A percentile compares a stretch with the other conserved stretches of the same genome.
Conservation (phyloP, 306 rosid genomes). For the Datisca glomerata region DNA sequence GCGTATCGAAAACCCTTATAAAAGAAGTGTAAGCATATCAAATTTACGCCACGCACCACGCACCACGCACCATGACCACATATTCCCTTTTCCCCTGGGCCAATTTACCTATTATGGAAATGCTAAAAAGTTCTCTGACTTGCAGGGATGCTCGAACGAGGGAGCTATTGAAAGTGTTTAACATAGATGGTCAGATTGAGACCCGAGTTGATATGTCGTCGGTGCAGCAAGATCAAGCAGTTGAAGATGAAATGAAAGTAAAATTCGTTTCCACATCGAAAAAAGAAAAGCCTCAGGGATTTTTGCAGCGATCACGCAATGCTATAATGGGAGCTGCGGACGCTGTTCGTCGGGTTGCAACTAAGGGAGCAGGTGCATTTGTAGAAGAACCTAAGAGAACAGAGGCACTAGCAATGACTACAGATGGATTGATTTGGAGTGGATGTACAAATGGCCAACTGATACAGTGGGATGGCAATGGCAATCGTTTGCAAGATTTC, state of each 20-base stretch:
- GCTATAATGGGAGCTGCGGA: constrained; percentile 98
- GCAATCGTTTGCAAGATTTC: constrained; percentile 74
- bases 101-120: too few relatives aligned
- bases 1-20: too few relatives aligned
- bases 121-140: constrained; percentile 12
- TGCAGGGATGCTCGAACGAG: constrained; percentile 87
- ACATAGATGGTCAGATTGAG: constrained; percentile 79
- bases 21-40: not conserved
- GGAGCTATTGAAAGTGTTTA: constrained; percentile 88
- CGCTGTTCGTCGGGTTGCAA: constrained; percentile 92
- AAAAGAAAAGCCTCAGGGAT: constrained; percentile 85
- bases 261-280: constrained; percentile 65
- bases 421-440: constrained; percentile 91
- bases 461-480: constrained; percentile 89
- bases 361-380: constrained; percentile 90
- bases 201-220: constrained; percentile 72
- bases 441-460: constrained; percentile 90
- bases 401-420: constrained; percentile 59
- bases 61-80: not conserved
- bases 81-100: too few relatives aligned
- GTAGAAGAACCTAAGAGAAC: constrained; percentile 73
- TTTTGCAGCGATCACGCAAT: constrained; percentile 82
- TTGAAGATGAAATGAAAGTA: constrained; percentile 76
- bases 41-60: not conserved
- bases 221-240: constrained; percentile 65